A percentile compares a stretch with the other conserved stretches of the same genome.
Evolutionary conservation across 345 rosid species (phyloP).

Genomic region (Hypericum androsaemum): DNA sequence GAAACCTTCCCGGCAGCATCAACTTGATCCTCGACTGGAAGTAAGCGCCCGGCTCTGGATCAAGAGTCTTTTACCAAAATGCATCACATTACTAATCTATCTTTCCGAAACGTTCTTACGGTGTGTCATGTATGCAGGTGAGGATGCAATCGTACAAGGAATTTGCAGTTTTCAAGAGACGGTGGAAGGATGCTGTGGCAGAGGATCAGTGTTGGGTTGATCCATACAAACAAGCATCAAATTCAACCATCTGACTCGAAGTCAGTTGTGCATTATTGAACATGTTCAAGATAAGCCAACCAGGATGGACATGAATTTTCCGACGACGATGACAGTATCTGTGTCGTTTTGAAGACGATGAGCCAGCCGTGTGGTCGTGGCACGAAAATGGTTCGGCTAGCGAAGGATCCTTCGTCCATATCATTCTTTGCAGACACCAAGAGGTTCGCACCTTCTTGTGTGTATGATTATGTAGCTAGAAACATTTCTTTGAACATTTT

Average conservation of each 20-base stretch:
- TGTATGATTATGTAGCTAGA: no score
- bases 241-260: background rate
- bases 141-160: constrained; percentile 53
- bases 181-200: constrained; percentile 40
- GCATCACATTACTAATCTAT: background rate
- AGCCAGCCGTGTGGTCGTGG: no score
- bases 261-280: constrained; percentile 1
- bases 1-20: constrained; percentile 16
- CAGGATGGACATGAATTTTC: background rate
- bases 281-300: background rate
- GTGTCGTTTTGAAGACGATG: no score
- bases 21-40: constrained; percentile 37
- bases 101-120: background rate
- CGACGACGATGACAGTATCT: no score
- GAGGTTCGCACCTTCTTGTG: no score
- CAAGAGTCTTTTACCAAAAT: no score
- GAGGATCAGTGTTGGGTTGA: constrained; percentile 51
- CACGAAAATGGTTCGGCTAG: no score
- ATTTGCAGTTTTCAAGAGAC: constrained; percentile 27
- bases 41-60: constrained; percentile 21
- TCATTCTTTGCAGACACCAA: no score
- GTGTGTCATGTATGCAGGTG: constrained; percentile 27
- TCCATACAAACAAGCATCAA: constrained; percentile 23
- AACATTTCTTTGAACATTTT: no score
- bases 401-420: no score